Evolutionary conservation across 768 basidiomycete genomes (phyloP).

Genomic region (Lactifluus piperatus): DNA sequence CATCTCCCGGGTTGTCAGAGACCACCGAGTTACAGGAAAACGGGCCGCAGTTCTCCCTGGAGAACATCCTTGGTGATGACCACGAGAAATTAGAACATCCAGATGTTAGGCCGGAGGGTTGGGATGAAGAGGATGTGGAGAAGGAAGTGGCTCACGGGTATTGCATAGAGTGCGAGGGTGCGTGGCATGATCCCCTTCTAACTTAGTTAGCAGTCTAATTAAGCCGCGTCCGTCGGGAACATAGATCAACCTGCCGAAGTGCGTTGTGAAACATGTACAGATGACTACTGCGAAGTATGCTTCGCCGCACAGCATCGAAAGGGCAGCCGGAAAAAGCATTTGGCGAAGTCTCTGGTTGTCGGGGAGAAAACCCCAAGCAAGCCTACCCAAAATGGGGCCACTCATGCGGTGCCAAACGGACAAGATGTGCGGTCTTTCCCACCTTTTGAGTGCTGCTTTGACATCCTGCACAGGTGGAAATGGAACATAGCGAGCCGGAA

Average conservation of each 20-base stretch:
- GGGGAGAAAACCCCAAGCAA: conserved; percentile 19
- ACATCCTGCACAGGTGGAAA: conserved; percentile 28
- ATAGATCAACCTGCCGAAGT: conserved; percentile 79
- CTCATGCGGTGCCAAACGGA: conserved; percentile 23
- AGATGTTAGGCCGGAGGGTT: conserved; percentile 38
- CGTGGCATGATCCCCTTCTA: conserved; percentile 11
- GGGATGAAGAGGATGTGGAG: conserved; percentile 55
- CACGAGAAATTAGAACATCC: conserved; percentile 58
- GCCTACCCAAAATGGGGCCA: conserved; percentile 13
- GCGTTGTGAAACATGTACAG: conserved; percentile 60
- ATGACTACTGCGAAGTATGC: conserved; percentile 78
- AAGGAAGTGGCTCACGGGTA: conserved; percentile 49
- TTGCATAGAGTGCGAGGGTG: conserved; percentile 85
- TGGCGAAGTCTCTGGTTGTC: conserved; percentile 36
- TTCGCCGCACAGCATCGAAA: conserved; percentile 80
- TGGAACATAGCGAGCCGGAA: conserved; percentile 32
- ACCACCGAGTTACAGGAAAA: conserved; percentile 7
- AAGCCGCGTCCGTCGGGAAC: not conserved
- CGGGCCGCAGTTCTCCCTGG: conserved; percentile 42
- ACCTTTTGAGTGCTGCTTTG: conserved; percentile 17
- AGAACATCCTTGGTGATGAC: conserved; percentile 58
- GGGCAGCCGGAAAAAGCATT: conserved; percentile 62
- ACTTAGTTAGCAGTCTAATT: not conserved
- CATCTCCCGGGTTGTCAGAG: conserved; percentile 4
- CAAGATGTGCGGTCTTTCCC: conserved; percentile 10